phyloP scores from a whole-genome alignment of 768 basidiomycete species.

The Hortiboletus campestris region DNA sequence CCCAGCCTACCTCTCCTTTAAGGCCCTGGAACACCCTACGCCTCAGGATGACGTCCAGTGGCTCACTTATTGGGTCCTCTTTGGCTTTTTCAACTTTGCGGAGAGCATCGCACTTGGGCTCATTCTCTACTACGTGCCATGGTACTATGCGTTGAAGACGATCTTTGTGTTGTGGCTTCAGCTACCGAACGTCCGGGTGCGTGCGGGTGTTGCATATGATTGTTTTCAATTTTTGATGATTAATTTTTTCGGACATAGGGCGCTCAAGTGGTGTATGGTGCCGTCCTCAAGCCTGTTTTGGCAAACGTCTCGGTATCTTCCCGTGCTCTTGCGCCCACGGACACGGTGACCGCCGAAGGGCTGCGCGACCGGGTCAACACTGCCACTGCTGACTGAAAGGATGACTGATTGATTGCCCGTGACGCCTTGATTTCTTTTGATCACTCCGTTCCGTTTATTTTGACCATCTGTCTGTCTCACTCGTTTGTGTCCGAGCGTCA shows the following conservation, averaged over 20 bases:
- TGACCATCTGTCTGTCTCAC: background rate
- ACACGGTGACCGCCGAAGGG: conserved; percentile 51
- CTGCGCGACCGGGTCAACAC: conserved; percentile 45
- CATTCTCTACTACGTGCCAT: conserved; percentile 89
- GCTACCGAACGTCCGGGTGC: conserved; percentile 77
- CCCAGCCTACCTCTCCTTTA: conserved; percentile 93
- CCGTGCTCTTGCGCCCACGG: conserved; percentile 43
- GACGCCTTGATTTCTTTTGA: background rate
- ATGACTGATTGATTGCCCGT: background rate
- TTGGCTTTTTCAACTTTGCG: conserved; percentile 90
- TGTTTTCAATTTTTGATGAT: background rate
- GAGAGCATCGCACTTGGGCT: conserved; percentile 82
- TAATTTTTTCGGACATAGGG: conserved; percentile 53
- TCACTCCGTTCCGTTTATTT: background rate
- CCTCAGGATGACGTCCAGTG: conserved; percentile 89
- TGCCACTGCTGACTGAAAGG: conserved; percentile 34
- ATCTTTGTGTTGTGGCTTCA: conserved; percentile 90
- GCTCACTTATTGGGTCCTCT: conserved; percentile 97
- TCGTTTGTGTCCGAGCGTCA: conserved; percentile 5
- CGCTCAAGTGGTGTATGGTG: conserved; percentile 77
- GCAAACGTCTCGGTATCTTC: conserved; percentile 52
- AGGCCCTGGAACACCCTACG: conserved; percentile 86
- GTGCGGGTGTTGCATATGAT: conserved; percentile 30
- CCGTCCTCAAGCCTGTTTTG: conserved; percentile 78
- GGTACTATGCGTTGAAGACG: conserved; percentile 95